Base-by-base conservation (phyloP, 305 asterid species). In the Fraxinus latifolia region DNA sequence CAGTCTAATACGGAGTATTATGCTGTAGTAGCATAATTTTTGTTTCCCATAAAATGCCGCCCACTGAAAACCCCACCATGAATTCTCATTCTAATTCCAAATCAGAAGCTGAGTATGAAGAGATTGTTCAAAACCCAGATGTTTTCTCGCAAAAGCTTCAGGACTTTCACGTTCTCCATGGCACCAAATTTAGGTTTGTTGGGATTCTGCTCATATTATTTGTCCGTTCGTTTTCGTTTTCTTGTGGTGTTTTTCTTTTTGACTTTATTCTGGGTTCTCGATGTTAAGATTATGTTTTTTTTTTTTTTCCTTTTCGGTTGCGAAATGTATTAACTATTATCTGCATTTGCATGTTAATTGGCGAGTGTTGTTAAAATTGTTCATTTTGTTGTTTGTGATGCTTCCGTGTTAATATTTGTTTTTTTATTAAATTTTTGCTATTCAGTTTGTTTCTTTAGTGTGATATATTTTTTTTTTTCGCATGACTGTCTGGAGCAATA, bases 41-140 rank as follows among this genome's bases (percentile, higher is more conserved):
- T 77, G 32, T 83, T 85, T 76, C 77, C 81, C 79, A 58, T 82
- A 83, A 87, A 85, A 94, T 94, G 97, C 84, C 90, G 70, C 86
- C 89, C 84, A 47, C 85, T 36, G 85, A 82, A 70, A 80, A 87
- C 65, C 87, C 91, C 39, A 74, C 34, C 82, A 76, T 90, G 29
- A 82, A 81, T 79, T 86, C 85, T 84, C 79, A 32, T 73, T 79
- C 88, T 76, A 94, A 92, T 88, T 98, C 98, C 80, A 92, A 90
- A 74, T 94, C 97, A 44, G 92, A 94, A 90, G 97, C 97, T 34
- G 94, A 91, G 62, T 95, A 87, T 79, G 93, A 87, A 21, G 87
- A 95, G 79, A 87, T 95, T 85, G 83, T 87, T 82, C 95, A 91
- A 77, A 88, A 81, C 90, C 89, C 97, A 4, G 92, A 92, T 73